Evolutionary conservation across 345 rosid genomes (phyloP), one percentile per base, ranked within the genome.

Genomic region (Pseudoturritis turrita): DNA sequence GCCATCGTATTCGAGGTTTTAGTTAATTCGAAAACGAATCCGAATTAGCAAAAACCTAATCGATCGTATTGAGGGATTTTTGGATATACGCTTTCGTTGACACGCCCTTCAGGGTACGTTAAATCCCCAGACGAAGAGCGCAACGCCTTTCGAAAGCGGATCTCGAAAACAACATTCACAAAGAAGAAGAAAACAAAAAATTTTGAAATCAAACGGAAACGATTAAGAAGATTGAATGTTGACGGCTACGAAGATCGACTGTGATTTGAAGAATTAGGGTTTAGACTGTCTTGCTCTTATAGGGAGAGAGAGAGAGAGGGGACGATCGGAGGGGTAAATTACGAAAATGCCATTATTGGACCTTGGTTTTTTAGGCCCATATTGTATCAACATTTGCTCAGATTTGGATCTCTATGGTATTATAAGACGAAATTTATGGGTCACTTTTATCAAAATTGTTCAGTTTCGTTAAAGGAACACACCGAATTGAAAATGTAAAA

Each of bases 71-170:
- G 73, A 74, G 2, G 6, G 22, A 11, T 3, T 64, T n/a, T 56
- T 55, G 13, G 1, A 3, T 65, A 3, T 74, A 74, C 72, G 78
- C 78, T 66, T 74, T 11, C 73, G 73, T 73, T 74, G 78, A 74
- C 78, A 66, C 78, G 78, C 73, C 78, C 78, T 74, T 74, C 67
- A 74, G 53, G 62, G 53, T 29, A 66, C 12, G 13, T 29, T 13
- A 33, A 45, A 36, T 31, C 45, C 72, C 21, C 2, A 37, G 8
- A 47, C 60, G 72, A 73, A 73, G 77, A 72, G 73, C 73, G 78
- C 78, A 74, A 74, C 78, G 73, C 78, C 78, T 74, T 74, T 74
- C 73, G 73, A 66, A 74, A 74, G 73, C 78, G 68, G 68, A 66
- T 56, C 22, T 62, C 7, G 19, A 13, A 0, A 6, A n/a, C 37